Conservation (phyloP, 768 basidiomycete genomes). For the Antrodiella citrinella region DNA sequence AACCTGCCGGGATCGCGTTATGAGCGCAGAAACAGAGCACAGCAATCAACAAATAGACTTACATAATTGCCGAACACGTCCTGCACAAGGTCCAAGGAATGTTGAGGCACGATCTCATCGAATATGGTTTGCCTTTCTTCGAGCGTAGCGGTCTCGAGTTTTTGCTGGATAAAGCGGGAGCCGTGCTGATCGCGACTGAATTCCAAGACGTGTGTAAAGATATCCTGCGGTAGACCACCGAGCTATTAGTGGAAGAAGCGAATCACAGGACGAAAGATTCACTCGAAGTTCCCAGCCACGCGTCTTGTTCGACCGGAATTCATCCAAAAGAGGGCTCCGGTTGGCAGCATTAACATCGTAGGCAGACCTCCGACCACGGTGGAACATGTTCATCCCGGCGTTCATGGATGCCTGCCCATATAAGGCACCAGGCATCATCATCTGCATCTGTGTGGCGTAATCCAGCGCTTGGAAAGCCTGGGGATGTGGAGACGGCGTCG, state of each 20-base stretch:
- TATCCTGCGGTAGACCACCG: conserved; percentile 65
- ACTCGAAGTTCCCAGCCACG: conserved; percentile 80
- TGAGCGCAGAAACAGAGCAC: conserved; percentile 1
- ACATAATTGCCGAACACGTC: conserved; percentile 98
- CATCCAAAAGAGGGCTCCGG: conserved; percentile 72
- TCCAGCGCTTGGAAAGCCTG: conserved; percentile 40
- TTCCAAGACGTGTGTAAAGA: conserved; percentile 78
- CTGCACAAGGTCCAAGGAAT: conserved; percentile 69
- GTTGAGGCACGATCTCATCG: conserved; percentile 77
- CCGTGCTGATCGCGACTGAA: conserved; percentile 94
- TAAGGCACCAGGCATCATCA: conserved; percentile 35
- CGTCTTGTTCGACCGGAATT: conserved; percentile 74
- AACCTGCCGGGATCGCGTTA: conserved; percentile 66
- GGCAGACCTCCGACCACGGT: conserved; percentile 30
- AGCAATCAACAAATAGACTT: conserved; percentile 27
- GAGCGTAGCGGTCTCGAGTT: conserved; percentile 64
- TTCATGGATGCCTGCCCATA: conserved; percentile 32
- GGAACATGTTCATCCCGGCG: conserved; percentile 13
- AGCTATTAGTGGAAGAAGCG: too few relatives aligned
- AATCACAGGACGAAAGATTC: too few relatives aligned
- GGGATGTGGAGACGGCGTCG: conserved; percentile 34
- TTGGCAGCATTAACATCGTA: conserved; percentile 31
- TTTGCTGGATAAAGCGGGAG: conserved; percentile 95
- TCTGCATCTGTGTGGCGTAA: conserved; percentile 38
- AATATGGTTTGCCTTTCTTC: conserved; percentile 79